These are phyloP conservation scores for Exophiala sp. DNA, from an alignment of 2,329 filamentous ascomycete genomes.

Conservation along the genomic window DNA sequence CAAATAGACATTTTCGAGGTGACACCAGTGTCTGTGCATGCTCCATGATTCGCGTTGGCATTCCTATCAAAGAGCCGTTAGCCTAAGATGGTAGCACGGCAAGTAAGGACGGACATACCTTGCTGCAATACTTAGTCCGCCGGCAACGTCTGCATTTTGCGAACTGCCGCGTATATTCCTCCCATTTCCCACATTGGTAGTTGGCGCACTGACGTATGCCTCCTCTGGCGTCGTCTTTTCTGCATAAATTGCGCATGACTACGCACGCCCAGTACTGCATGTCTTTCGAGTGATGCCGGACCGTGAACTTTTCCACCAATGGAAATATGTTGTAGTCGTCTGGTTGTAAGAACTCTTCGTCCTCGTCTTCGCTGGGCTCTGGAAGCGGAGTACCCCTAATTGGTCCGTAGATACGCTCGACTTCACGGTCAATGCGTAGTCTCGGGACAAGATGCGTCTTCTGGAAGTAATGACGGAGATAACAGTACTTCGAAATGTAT, in stretches of 20 bases:
- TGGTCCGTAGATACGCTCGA: conserved; percentile 71
- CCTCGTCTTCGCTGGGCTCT: conserved; percentile 56
- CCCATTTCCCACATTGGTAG: conserved; percentile 98
- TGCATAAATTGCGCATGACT: conserved; percentile 96
- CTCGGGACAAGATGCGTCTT: conserved; percentile 87
- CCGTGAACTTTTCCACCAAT: conserved; percentile 95
- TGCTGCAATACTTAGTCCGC: conserved; percentile 98
- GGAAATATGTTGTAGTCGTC: conserved; percentile 99
- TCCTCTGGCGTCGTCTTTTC: conserved; percentile 90
- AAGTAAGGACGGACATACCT: conserved; percentile 45
- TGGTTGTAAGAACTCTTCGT: conserved; percentile 82
- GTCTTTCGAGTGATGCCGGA: conserved; percentile 86
- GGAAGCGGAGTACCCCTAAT: conserved; percentile 39
- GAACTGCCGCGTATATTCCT: conserved; percentile 92
- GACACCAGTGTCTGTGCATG: conserved; percentile 95
- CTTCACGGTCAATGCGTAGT: conserved; percentile 80
- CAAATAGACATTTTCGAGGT: conserved; percentile 25
- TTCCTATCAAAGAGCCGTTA: conserved; percentile 39
- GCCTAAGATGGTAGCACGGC: background rate
- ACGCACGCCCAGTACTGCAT: conserved; percentile 99
- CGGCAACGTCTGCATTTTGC: conserved; percentile 95
- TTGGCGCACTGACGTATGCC: conserved; percentile 97
- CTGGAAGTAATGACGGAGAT: conserved; percentile 91
- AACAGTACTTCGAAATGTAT: conserved; percentile 98
- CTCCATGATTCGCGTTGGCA: conserved; percentile 99